These are phyloP conservation scores for Plasmopara muralis DNA, from an alignment of 352 stramenopile species.

Conservation along the genomic window DNA sequence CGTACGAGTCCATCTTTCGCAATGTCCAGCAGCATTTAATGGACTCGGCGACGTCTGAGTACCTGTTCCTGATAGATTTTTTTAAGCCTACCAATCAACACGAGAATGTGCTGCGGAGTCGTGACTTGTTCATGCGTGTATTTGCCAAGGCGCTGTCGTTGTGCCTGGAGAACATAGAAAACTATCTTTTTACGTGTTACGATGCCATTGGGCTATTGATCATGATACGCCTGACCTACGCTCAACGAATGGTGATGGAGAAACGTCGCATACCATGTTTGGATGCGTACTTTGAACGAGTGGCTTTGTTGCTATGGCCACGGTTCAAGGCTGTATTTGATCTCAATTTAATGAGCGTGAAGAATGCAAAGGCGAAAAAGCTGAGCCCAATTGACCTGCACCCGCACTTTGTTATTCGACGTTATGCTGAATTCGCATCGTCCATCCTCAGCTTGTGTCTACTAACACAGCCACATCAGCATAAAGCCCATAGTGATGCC, in stretches of 20 bases:
- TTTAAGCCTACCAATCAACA: slow-evolving; percentile 80
- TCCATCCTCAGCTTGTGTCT: slow-evolving; percentile 91
- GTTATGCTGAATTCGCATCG: slow-evolving; percentile 96
- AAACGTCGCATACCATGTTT: slow-evolving; percentile 86
- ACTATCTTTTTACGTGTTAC: slow-evolving; percentile 97
- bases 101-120: slow-evolving; percentile 47
- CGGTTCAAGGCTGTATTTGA: slow-evolving; percentile 97
- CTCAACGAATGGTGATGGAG: slow-evolving; percentile 77
- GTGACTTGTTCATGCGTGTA: slow-evolving; percentile 92
- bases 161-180: slow-evolving; percentile 96
- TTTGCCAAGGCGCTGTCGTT: slow-evolving; percentile 95
- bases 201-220: slow-evolving; percentile 96
- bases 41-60: slow-evolving; percentile 96
- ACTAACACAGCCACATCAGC: slow-evolving; percentile 44
- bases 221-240: slow-evolving; percentile 96
- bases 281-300: slow-evolving; percentile 95
- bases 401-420: slow-evolving; percentile 94
- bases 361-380: slow-evolving; percentile 82
- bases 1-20: slow-evolving; percentile 96
- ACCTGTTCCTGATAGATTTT: slow-evolving; percentile 94
- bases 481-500: slow-evolving; percentile 25
- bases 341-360: slow-evolving; percentile 90
- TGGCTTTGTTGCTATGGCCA: slow-evolving; percentile 95
- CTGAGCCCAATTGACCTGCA: slow-evolving; percentile 93
- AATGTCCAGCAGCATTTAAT: slow-evolving; percentile 96